phyloP scores from a whole-genome alignment of 2,329 filamentous ascomycete species.

The Pseudomassariella vexata region DNA sequence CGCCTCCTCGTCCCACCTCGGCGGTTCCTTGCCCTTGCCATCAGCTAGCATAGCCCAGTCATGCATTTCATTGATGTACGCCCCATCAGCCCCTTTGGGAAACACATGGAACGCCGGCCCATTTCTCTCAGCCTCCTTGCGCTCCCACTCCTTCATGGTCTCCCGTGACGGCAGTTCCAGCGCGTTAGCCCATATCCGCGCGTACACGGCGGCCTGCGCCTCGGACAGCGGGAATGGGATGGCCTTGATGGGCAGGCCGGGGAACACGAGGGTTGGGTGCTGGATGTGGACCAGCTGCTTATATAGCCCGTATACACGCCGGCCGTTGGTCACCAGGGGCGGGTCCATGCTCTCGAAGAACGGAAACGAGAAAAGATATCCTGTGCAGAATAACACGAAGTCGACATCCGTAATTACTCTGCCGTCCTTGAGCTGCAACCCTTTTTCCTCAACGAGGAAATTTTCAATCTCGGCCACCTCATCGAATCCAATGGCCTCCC shows the following conservation, averaged over 20 bases:
- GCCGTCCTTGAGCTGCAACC: conserved; percentile 60
- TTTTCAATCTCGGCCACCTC: conserved; percentile 54
- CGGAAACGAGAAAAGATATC: conserved; percentile 80
- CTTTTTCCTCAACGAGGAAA: conserved; percentile 47
- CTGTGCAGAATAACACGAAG: conserved; percentile 78
- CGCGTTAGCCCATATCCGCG: conserved; percentile 69
- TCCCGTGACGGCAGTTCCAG: conserved; percentile 55
- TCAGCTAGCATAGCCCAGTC: conserved; percentile 45
- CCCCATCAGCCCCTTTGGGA: conserved; percentile 53
- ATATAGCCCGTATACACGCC: conserved; percentile 66
- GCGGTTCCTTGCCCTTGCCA: conserved; percentile 59
- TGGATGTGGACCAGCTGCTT: conserved; percentile 72
- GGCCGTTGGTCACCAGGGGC: conserved; percentile 61
- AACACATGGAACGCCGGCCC: conserved; percentile 48
- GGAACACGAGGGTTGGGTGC: conserved; percentile 73
- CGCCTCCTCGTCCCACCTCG: conserved; percentile 64
- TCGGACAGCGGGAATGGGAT: conserved; percentile 83
- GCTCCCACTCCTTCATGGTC: conserved; percentile 69
- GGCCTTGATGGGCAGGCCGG: conserved; percentile 71
- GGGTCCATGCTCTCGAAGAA: conserved; percentile 50
- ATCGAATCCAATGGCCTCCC: conserved; percentile 35
- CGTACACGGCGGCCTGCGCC: conserved; percentile 70
- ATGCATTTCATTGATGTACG: conserved; percentile 64
- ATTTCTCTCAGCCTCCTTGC: conserved; percentile 44
- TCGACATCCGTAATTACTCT: conserved; percentile 63